Conservation (phyloP, 306 rosid species). For the Elaeagnus macrophylla region DNA sequence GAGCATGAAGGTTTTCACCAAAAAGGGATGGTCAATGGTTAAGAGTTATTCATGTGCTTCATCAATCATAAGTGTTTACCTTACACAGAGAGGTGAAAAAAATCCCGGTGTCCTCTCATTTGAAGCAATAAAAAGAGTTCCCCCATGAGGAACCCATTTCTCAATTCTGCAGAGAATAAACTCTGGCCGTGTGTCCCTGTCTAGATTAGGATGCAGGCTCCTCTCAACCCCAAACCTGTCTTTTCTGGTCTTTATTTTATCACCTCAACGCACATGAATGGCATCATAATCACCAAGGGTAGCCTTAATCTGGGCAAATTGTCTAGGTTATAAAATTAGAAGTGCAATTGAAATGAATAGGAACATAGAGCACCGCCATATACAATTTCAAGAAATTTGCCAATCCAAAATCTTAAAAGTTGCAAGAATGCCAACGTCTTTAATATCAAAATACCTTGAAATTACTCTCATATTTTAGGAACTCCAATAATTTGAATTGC, state of each 20-base stretch:
- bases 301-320: slow-evolving; percentile 38
- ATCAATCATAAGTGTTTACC: slow-evolving; percentile 38
- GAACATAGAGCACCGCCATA: background rate
- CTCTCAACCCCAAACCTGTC: slow-evolving; percentile 75
- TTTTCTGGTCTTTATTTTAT: slow-evolving; percentile 81
- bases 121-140: slow-evolving; percentile 82
- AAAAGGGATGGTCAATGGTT: background rate
- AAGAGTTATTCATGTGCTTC: slow-evolving; percentile 2
- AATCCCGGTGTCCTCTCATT: slow-evolving; percentile 88
- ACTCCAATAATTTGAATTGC: no score
- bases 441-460: no score
- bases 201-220: slow-evolving; percentile 84
- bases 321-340: slow-evolving; percentile 16
- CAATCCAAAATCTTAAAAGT: no score
- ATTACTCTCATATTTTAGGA: no score
- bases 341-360: background rate
- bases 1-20: background rate
- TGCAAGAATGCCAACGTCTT: no score
- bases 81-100: slow-evolving; percentile 71
- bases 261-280: slow-evolving; percentile 97
- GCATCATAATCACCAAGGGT: slow-evolving; percentile 63
- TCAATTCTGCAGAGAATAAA: slow-evolving; percentile 64
- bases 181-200: slow-evolving; percentile 82
- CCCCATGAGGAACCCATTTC: slow-evolving; percentile 83
- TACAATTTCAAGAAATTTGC: background rate